Percentiles rank a stretch among this genome's conserved stretches.
Conservation (phyloP, 352 stramenopile genomes). For the Globisporangium canariense region DNA sequence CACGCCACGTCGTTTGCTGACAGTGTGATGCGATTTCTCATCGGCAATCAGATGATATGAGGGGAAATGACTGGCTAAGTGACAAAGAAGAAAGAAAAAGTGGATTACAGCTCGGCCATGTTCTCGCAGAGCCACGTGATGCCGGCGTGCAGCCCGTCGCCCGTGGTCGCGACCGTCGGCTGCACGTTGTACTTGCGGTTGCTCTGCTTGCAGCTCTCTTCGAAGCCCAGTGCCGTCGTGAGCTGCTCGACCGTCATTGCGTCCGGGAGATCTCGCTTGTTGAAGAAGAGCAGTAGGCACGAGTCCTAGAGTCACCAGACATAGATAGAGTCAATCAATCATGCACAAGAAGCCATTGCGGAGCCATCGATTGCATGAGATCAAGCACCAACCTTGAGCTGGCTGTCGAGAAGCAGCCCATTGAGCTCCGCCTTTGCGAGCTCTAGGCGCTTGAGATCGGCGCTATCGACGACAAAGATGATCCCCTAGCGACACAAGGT, state of each 20-base stretch:
- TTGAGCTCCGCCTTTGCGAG: conserved; percentile 73
- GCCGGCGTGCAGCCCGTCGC: conserved; percentile 66
- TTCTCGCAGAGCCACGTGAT: conserved; percentile 78
- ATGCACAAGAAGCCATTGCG: background rate
- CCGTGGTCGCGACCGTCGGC: conserved; percentile 72
- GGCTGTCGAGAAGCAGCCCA: conserved; percentile 60
- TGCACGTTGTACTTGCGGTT: conserved; percentile 60
- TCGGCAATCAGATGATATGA: background rate
- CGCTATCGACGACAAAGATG: conserved; percentile 83
- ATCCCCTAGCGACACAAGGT: conserved; percentile 38
- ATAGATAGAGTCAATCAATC: background rate
- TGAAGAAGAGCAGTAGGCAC: conserved; percentile 68
- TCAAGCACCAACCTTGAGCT: conserved; percentile 39
- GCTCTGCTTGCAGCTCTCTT: conserved; percentile 41
- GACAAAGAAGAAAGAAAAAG: background rate
- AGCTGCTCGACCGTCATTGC: conserved; percentile 53
- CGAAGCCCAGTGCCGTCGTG: conserved; percentile 42
- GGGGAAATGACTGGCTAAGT: background rate
- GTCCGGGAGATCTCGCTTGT: conserved; percentile 69
- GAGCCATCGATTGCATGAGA: background rate
- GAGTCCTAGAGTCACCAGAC: conserved; percentile 24
- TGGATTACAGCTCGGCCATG: conserved; percentile 53
- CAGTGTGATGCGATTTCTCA: background rate
- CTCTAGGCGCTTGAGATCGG: conserved; percentile 56
- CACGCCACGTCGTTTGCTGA: background rate